Evolutionary conservation across 208 protist genomes (phyloP), one percentile per base, ranked within the genome.

Genomic region (Cochliopodium minus): DNA sequence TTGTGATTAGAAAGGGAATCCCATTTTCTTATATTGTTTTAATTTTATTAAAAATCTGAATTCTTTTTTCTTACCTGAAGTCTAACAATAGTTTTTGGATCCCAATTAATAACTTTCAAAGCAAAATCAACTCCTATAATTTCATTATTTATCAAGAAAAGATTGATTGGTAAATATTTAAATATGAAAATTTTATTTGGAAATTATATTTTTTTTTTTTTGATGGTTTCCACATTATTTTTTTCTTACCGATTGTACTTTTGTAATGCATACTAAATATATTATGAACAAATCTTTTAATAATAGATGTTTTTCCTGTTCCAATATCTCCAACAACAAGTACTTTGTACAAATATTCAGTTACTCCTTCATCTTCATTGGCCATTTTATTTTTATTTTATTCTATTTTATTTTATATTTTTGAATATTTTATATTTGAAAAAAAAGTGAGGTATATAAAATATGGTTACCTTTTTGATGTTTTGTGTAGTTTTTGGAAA

Each of bases 261-360:
- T 85, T 86, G 60, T 82, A 86, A 32, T 66, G 47, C 25, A 65
- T 58, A 7, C 74, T 73, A 65, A 85, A 88, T 32, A 87, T 77
- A 47, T 73, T 71, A 58, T 88, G 82, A 23, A 88, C 82, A 45
- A 81, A 85, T 30, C 78, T 53, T 43, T 82, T 73, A 42, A 89
- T 87, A 28, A 89, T 71, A 35, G 63, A 74, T 0, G 83, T 88
- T 56, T 90, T 90, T 25, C 80, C 80, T 6, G 78, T 79, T 13
- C 73, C 81, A 30, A 74, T 72, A 56, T 89, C 83, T 38, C 82
- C 82, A 17, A 88, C 73, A 17, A 76, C 57, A 29, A 76, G 60
- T 15, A 76, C n/a, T 57, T 74, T 74, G 38, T 64, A 65, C 29
- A 72, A 52, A 57, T 59, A 46, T 35, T 74, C 66, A 20, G 13